These are phyloP conservation scores for Astragalus glycyphyllos DNA, from an alignment of 306 rosid genomes.

Conservation along the genomic window DNA sequence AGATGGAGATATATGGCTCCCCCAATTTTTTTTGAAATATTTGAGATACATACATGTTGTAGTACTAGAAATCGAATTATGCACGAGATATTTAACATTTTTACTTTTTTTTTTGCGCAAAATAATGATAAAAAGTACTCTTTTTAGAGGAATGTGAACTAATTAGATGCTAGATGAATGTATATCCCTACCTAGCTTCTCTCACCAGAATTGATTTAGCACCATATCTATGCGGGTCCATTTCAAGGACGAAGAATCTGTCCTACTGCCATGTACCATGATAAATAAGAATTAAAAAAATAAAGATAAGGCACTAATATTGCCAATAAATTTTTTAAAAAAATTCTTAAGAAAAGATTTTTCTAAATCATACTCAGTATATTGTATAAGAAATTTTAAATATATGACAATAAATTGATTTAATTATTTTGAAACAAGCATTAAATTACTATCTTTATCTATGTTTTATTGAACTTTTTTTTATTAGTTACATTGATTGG, in stretches of 20 bases:
- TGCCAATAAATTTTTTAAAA: background rate
- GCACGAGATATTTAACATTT: no score
- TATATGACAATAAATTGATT: no score
- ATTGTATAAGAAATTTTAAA: background rate
- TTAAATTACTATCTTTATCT: no score
- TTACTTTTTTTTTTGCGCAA: no score
- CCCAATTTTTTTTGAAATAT: no score
- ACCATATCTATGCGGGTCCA: slow-evolving; percentile 43
- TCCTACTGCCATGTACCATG: slow-evolving; percentile 32
- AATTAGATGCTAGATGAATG: slow-evolving; percentile 38
- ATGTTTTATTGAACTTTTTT: no score
- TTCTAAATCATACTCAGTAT: background rate
- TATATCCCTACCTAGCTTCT: slow-evolving; percentile 34
- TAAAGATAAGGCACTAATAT: background rate
- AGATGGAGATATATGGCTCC: no score
- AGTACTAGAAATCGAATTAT: no score
- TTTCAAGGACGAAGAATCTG: slow-evolving; percentile 49
- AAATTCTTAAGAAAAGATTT: background rate
- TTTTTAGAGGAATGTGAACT: slow-evolving; percentile 1
- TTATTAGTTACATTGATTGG: no score
- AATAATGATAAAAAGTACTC: no score
- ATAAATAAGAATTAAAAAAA: background rate
- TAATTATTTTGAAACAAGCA: background rate
- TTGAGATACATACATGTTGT: no score
- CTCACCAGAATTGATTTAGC: slow-evolving; percentile 34